These are phyloP conservation scores for Globisporangium megalacanthum DNA, from an alignment of 352 stramenopile species.

Conservation along the genomic window DNA sequence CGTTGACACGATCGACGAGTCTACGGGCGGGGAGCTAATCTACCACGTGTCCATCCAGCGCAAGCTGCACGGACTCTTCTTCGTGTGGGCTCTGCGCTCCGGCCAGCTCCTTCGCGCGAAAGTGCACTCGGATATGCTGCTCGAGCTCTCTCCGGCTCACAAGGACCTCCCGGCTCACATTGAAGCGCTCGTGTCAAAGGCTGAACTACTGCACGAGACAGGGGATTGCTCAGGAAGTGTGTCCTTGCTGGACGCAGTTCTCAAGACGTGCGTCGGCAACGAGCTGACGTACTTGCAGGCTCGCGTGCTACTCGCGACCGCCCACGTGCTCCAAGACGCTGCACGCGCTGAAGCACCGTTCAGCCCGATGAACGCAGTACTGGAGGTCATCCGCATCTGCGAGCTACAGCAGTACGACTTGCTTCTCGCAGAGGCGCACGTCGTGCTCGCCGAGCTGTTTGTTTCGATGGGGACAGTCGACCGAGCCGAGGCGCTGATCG, in stretches of 20 bases:
- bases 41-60: conserved; percentile 35
- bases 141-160: conserved; percentile 34
- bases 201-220: conserved; percentile 22
- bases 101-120: conserved; percentile 35
- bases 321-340: conserved; percentile 29
- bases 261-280: conserved; percentile 33
- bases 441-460: conserved; percentile 58
- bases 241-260: conserved; percentile 29
- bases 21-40: conserved; percentile 19
- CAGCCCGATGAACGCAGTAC: conserved; percentile 30
- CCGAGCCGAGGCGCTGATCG: conserved; percentile 40
- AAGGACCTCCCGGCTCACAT: conserved; percentile 46
- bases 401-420: conserved; percentile 47
- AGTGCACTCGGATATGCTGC: conserved; percentile 35
- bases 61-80: conserved; percentile 44
- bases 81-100: conserved; percentile 41
- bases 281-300: conserved; percentile 40
- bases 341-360: conserved; percentile 40
- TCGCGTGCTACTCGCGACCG: conserved; percentile 43
- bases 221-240: conserved; percentile 38
- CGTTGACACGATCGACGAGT: conserved; percentile 15
- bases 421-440: conserved; percentile 48
- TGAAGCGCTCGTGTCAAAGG: conserved; percentile 30
- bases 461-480: conserved; percentile 47
- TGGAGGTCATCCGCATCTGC: conserved; percentile 48